Conservation (phyloP, 169 alveolate genomes). For the Cystoisospora suis region DNA sequence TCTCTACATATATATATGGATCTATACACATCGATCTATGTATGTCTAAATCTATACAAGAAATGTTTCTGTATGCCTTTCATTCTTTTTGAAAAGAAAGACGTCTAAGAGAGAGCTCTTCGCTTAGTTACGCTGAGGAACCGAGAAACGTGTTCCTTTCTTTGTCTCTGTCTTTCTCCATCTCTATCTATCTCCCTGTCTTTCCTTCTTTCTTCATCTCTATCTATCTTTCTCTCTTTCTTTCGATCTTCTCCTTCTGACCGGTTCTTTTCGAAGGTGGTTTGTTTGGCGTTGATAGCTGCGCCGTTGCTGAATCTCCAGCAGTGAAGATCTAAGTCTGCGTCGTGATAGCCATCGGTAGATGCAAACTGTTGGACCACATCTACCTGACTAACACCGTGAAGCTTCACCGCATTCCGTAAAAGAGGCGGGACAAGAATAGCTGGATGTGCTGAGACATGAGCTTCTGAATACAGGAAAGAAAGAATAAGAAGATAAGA, state of each 20-base stretch:
- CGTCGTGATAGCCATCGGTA: not conserved
- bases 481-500: too few relatives aligned
- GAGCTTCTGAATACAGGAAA: not conserved
- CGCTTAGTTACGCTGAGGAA: not conserved
- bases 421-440: not conserved
- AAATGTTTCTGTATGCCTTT: not conserved
- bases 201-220: not conserved
- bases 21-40: not conserved
- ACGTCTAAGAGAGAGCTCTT: not conserved
- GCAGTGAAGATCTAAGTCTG: not conserved
- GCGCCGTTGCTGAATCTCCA: constrained; percentile 20
- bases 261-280: not conserved
- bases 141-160: not conserved
- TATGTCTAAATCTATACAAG: not conserved
- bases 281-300: not conserved
- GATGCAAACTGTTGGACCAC: not conserved
- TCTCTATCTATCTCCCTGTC: not conserved
- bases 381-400: not conserved
- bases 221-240: not conserved
- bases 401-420: not conserved
- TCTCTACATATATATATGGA: not conserved
- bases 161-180: not conserved
- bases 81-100: not conserved
- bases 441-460: not conserved
- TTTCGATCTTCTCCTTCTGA: not conserved